Percentiles rank a stretch among this genome's conserved stretches.
Conservation (phyloP, 441 rosid species). For the Hura crepitans region DNA sequence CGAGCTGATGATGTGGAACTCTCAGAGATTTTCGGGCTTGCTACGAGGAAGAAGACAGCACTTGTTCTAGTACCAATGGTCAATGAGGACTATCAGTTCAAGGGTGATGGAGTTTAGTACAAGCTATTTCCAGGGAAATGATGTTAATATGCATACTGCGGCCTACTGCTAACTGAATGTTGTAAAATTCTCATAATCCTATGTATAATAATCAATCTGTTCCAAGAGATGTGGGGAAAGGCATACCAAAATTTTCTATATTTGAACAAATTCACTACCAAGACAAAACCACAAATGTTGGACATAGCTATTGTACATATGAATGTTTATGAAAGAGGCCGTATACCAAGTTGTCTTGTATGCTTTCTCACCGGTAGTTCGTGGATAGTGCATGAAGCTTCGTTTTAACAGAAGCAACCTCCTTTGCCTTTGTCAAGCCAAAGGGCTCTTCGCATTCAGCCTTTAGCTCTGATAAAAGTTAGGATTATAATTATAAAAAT, state of each 20-base stretch:
- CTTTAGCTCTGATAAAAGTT: conserved; percentile 31
- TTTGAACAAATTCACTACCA: not conserved
- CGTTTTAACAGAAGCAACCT: conserved; percentile 18
- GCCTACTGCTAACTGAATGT: not conserved
- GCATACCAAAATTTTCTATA: not conserved
- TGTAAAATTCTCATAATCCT: not conserved
- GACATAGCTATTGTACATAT: not conserved
- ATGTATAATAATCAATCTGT: not conserved
- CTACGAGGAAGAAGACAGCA: conserved; percentile 36
- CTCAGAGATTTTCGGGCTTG: conserved; percentile 33
- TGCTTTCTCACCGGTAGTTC: conserved; percentile 1
- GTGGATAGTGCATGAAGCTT: conserved; percentile 3
- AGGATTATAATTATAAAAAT: not conserved
- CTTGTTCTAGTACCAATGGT: conserved; percentile 32
- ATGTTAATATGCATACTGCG: not conserved
- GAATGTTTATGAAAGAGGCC: not conserved
- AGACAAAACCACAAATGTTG: not conserved
- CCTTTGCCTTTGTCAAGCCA: conserved; percentile 1
- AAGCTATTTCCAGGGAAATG: not conserved
- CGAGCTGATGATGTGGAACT: conserved; percentile 24
- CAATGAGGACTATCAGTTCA: conserved; percentile 12
- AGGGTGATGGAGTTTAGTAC: not conserved
- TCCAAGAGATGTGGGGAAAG: not conserved
- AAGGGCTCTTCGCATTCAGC: conserved; percentile 25
- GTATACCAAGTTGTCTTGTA: not conserved